Conservation (phyloP, 257 asterid genomes). For the Henckelia pumila region DNA sequence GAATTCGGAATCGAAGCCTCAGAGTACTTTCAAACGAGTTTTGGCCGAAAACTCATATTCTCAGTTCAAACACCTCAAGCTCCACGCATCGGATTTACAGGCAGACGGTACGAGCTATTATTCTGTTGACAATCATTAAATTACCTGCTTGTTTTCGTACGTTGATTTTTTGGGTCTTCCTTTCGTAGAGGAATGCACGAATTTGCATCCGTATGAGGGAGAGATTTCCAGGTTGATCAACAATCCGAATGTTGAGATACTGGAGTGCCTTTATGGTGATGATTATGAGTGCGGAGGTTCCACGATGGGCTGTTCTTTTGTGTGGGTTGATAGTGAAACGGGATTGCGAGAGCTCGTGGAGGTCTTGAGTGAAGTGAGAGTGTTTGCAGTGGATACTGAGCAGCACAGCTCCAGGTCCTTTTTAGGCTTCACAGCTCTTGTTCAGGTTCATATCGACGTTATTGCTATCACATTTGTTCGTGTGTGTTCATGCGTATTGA, state of each 20-base stretch:
- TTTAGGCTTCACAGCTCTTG: slow-evolving; percentile 83
- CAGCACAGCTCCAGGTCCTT: slow-evolving; percentile 88
- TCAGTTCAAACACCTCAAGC: slow-evolving; percentile 74
- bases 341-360: slow-evolving; percentile 61
- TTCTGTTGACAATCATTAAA: not conserved
- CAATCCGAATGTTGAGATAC: slow-evolving; percentile 41
- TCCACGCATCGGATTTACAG: slow-evolving; percentile 24
- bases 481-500: too few relatives aligned
- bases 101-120: slow-evolving; percentile 36
- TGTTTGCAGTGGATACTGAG: slow-evolving; percentile 90
- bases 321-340: slow-evolving; percentile 61
- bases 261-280: slow-evolving; percentile 43
- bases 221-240: slow-evolving; percentile 59
- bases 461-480: slow-evolving; percentile 1
- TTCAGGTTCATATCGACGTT: slow-evolving; percentile 56
- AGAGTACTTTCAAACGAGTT: slow-evolving; percentile 61
- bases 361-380: slow-evolving; percentile 59
- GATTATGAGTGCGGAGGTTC: slow-evolving; percentile 32
- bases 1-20: slow-evolving; percentile 62
- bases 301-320: slow-evolving; percentile 43
- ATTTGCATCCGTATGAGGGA: slow-evolving; percentile 73
- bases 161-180: slow-evolving; percentile 4
- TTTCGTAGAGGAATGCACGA: slow-evolving; percentile 43
- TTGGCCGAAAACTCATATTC: slow-evolving; percentile 80
- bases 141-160: not conserved